Percentiles rank a stretch among this genome's conserved stretches.
Conservation (phyloP, 2,329 filamentous ascomycete genomes). For the Claviceps spartinae region DNA sequence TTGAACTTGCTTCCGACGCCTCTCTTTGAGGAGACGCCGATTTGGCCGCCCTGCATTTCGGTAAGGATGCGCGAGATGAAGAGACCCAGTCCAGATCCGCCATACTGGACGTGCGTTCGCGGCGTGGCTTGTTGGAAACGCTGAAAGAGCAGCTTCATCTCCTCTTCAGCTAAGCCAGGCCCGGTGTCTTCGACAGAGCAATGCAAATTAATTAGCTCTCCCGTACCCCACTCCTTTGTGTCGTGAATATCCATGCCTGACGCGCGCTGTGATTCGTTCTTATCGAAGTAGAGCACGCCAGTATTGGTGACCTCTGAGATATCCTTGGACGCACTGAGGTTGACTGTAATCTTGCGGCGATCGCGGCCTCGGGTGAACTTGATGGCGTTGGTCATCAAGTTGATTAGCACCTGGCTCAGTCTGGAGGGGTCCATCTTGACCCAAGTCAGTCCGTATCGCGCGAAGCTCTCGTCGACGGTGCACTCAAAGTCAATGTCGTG, state of each 20-base stretch:
- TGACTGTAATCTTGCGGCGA: slow-evolving; percentile 46
- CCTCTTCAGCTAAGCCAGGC: slow-evolving; percentile 48
- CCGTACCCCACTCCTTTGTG: slow-evolving; percentile 54
- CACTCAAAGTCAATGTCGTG: slow-evolving; percentile 62
- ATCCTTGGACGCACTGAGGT: slow-evolving; percentile 47
- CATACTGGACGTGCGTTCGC: slow-evolving; percentile 58
- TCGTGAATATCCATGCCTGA: slow-evolving; percentile 31
- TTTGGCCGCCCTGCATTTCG: slow-evolving; percentile 65
- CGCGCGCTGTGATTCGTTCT: slow-evolving; percentile 24
- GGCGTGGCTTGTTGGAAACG: slow-evolving; percentile 56
- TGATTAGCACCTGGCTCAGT: slow-evolving; percentile 62
- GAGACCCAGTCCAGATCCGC: slow-evolving; percentile 55
- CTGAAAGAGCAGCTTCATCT: slow-evolving; percentile 53
- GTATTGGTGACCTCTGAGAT: slow-evolving; percentile 27
- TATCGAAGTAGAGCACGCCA: slow-evolving; percentile 34
- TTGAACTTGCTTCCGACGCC: slow-evolving; percentile 62
- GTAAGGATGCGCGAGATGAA: slow-evolving; percentile 67
- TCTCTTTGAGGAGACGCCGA: slow-evolving; percentile 54
- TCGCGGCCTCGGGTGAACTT: slow-evolving; percentile 51
- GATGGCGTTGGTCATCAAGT: slow-evolving; percentile 56
- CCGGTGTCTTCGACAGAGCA: slow-evolving; percentile 63
- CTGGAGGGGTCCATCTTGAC: slow-evolving; percentile 63
- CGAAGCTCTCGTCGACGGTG: slow-evolving; percentile 53
- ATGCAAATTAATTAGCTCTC: slow-evolving; percentile 57
- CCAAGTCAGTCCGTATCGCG: slow-evolving; percentile 52